Evolutionary conservation across 768 basidiomycete species (phyloP).

Genomic region (Phylloporus arenicola): DNA sequence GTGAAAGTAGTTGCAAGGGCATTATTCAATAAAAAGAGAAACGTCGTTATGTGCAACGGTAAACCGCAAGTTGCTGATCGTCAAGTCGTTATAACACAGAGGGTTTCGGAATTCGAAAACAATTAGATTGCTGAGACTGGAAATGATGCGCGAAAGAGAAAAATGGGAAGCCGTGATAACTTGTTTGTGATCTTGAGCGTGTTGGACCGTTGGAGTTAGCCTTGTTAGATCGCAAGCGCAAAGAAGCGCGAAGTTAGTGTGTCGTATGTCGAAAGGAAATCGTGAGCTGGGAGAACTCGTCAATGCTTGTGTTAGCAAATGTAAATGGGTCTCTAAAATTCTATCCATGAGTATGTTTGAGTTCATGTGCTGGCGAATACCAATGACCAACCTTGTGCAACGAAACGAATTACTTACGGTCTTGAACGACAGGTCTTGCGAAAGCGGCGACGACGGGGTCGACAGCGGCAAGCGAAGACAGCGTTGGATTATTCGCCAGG

Average conservation of each 20-base stretch:
- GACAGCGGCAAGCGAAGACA: slow-evolving; percentile 19
- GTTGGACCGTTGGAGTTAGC: slow-evolving; percentile 11
- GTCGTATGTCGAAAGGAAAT: slow-evolving; percentile 14
- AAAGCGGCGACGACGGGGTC: slow-evolving; percentile 14
- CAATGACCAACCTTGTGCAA: slow-evolving; percentile 18
- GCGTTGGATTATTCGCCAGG: neutral
- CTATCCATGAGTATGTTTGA: neutral
- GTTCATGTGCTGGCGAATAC: neutral
- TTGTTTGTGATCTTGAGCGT: slow-evolving; percentile 18
- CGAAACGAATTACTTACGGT: slow-evolving; percentile 25
- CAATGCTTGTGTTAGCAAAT: slow-evolving; percentile 18
- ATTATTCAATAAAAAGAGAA: slow-evolving; percentile 21
- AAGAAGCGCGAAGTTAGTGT: slow-evolving; percentile 11
- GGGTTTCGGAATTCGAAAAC: slow-evolving; percentile 11
- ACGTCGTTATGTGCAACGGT: slow-evolving; percentile 22
- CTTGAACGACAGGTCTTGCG: slow-evolving; percentile 15
- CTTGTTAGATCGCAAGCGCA: slow-evolving; percentile 13
- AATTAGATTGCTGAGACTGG: slow-evolving; percentile 4
- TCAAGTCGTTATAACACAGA: slow-evolving; percentile 25
- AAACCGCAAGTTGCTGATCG: slow-evolving; percentile 14
- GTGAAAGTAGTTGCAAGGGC: slow-evolving; percentile 29
- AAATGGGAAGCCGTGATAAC: slow-evolving; percentile 21
- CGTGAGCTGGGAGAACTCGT: slow-evolving; percentile 25
- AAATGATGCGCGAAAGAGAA: neutral
- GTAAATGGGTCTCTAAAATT: slow-evolving; percentile 11